phyloP scores from a whole-genome alignment of 768 basidiomycete species.

The Leccinellum rugosiceps region DNA sequence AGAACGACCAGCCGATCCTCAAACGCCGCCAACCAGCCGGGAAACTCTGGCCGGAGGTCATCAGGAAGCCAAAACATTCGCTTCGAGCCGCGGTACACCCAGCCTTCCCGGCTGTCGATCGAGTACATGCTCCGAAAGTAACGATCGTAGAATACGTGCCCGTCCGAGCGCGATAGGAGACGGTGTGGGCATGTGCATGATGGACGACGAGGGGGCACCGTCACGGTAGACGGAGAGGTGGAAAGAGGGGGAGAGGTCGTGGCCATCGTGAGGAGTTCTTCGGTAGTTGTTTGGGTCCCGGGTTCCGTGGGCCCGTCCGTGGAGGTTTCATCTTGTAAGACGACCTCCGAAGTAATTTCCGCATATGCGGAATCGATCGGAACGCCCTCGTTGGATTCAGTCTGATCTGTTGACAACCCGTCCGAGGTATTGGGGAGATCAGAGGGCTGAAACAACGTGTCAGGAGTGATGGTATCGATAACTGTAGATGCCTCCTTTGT shows the following conservation, averaged over 20 bases:
- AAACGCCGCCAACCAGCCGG: constrained; percentile 8
- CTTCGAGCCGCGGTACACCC: constrained; percentile 12
- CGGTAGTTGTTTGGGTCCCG: background rate
- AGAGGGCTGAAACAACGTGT: background rate
- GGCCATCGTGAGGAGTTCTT: background rate
- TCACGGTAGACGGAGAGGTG: background rate
- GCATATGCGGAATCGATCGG: background rate
- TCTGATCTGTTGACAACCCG: background rate
- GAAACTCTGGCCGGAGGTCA: constrained; percentile 9
- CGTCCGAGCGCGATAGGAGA: constrained; percentile 13
- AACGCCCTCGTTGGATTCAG: background rate
- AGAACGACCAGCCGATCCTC: constrained; percentile 11
- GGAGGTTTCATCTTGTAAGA: background rate
- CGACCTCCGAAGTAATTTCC: background rate
- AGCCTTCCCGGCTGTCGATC: constrained; percentile 11
- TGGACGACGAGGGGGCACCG: background rate
- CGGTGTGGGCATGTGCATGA: constrained; percentile 2
- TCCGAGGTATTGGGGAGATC: background rate
- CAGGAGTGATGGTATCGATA: too few relatives aligned
- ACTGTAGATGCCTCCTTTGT: background rate
- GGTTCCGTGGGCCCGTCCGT: background rate
- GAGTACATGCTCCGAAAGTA: constrained; percentile 16
- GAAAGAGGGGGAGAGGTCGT: background rate
- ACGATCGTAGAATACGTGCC: constrained; percentile 7
- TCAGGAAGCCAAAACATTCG: constrained; percentile 18